These are phyloP conservation scores for Candida sp. DNA, from an alignment of 1,139 yeast species.

Conservation along the genomic window DNA sequence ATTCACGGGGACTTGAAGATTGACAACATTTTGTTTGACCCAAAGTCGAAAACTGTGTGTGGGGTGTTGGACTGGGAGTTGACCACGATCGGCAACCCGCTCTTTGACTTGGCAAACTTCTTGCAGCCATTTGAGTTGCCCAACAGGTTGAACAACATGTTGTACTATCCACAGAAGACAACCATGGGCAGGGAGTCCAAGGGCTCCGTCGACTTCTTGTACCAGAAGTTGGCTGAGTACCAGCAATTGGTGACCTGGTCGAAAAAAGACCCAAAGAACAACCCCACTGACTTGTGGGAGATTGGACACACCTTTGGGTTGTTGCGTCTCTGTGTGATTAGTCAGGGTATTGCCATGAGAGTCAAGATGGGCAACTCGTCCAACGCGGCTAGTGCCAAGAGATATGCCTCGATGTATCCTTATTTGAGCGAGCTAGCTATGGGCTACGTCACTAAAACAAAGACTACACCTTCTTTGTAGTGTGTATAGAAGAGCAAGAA, in stretches of 20 bases:
- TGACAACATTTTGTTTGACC: slow-evolving; percentile 63
- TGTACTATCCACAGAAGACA: slow-evolving; percentile 34
- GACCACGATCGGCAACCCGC: slow-evolving; percentile 70
- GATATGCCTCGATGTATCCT: slow-evolving; percentile 48
- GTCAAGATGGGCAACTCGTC: slow-evolving; percentile 62
- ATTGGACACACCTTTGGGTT: slow-evolving; percentile 66
- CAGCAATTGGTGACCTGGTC: slow-evolving; percentile 30
- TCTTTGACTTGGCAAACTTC: slow-evolving; percentile 65
- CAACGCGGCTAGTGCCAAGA: slow-evolving; percentile 57
- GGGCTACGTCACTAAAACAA: slow-evolving; percentile 11
- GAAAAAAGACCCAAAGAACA: slow-evolving; percentile 33
- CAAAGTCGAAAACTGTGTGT: slow-evolving; percentile 49
- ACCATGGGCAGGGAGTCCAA: slow-evolving; percentile 41
- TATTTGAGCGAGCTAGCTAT: slow-evolving; percentile 44
- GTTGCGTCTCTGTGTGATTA: slow-evolving; percentile 61
- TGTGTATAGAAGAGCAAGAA: not conserved
- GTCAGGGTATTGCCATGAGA: slow-evolving; percentile 73
- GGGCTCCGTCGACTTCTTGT: slow-evolving; percentile 26
- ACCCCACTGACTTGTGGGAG: slow-evolving; percentile 51
- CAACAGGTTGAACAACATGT: slow-evolving; percentile 28
- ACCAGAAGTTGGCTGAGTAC: slow-evolving; percentile 26
- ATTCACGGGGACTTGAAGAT: slow-evolving; percentile 75
- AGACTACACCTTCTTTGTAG: slow-evolving; percentile 1
- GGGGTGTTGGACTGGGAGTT: slow-evolving; percentile 75
- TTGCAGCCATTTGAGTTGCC: slow-evolving; percentile 63